Conservation (phyloP, 1,284 basidiomycete species). For the Vanrija sp. region DNA sequence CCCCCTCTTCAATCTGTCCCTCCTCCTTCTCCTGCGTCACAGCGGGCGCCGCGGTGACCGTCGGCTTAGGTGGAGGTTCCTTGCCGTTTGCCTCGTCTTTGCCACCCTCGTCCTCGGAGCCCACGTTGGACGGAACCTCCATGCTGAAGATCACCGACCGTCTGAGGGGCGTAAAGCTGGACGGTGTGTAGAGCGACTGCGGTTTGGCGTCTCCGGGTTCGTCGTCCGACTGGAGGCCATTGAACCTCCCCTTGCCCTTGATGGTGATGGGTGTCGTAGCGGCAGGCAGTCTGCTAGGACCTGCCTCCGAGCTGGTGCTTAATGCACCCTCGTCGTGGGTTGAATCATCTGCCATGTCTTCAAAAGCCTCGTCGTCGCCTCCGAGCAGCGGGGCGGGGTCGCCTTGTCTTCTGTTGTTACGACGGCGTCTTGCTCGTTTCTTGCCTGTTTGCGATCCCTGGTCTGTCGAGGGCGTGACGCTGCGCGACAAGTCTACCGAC, state of each 20-base stretch:
- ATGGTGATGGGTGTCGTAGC: not conserved
- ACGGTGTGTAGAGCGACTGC: not conserved
- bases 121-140: not conserved
- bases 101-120: not conserved
- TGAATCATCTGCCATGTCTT: not conserved
- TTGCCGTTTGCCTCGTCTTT: not conserved
- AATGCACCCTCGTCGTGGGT: not conserved
- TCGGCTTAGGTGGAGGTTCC: not conserved
- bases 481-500: not conserved
- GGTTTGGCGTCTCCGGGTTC: not conserved
- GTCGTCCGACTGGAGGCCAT: not conserved
- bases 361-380: not conserved
- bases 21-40: not conserved
- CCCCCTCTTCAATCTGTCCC: not conserved
- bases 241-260: slow-evolving; percentile 1
- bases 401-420: not conserved
- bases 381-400: not conserved
- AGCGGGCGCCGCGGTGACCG: not conserved
- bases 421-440: not conserved
- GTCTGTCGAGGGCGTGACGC: too few species aligned
- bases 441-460: too few species aligned
- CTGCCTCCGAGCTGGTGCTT: not conserved
- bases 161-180: slow-evolving; percentile 4
- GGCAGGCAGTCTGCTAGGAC: not conserved
- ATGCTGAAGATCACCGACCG: slow-evolving; percentile 4